Evolutionary conservation across 257 asterid species (phyloP).

Genomic region (Forsythia viridissima): DNA sequence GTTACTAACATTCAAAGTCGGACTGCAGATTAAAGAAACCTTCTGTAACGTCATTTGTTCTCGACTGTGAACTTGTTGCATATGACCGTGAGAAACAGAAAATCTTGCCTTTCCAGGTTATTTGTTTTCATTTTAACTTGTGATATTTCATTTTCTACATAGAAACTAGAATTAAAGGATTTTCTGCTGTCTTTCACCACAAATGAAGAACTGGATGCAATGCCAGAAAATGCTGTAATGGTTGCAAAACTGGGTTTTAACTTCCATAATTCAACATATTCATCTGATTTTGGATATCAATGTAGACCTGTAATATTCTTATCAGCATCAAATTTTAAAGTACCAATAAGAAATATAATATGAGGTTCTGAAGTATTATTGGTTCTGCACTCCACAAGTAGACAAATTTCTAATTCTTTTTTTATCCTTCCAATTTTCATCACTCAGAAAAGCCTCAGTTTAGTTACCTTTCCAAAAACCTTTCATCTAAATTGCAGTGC

Average conservation of each 20-base stretch:
- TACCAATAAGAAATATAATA: neutral
- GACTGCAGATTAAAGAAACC: constrained; percentile 73
- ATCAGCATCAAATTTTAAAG: constrained; percentile 7
- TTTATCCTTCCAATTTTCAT: neutral
- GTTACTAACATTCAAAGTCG: constrained; percentile 20
- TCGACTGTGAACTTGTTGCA: constrained; percentile 97
- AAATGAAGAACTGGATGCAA: neutral
- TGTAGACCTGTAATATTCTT: constrained; percentile 12
- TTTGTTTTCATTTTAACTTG: neutral
- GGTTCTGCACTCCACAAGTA: constrained; percentile 7
- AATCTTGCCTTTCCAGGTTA: constrained; percentile 93
- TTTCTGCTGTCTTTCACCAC: constrained; percentile 4
- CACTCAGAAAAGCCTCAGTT: constrained; percentile 15
- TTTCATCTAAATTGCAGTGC: constrained; percentile 9
- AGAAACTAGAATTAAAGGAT: neutral
- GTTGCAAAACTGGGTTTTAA: constrained; percentile 13
- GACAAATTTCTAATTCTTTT: neutral
- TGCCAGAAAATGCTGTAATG: constrained; percentile 2
- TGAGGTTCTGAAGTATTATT: neutral
- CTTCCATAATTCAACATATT: neutral
- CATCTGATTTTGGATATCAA: constrained; percentile 11
- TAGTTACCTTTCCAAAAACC: neutral
- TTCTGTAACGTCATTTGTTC: constrained; percentile 80
- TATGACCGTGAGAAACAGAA: constrained; percentile 86
- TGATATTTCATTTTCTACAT: constrained; percentile 13